Evolutionary conservation across 2,329 filamentous ascomycete species (phyloP), one percentile per base, ranked within the genome.

Genomic region (Cladorrhinum sp.): DNA sequence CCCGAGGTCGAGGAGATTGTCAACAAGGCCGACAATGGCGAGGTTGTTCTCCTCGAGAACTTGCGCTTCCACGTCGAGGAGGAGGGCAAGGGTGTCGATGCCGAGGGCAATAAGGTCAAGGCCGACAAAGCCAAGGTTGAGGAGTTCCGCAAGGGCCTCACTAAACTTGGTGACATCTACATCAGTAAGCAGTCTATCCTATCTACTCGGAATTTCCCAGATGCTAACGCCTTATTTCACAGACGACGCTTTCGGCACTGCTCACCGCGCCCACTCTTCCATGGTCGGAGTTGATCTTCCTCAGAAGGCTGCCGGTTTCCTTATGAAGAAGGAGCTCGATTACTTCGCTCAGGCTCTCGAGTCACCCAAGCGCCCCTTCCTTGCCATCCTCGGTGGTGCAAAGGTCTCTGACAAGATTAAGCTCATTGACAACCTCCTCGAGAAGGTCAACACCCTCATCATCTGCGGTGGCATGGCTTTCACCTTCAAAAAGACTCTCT

Each of bases 401-500:
- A 99, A 99, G 86, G 92, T 99, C 69, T 96, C 92, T 50, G 95
- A 99, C 85, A 99, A 99, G 89, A 99, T 99, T 77, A 92, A 97
- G 83, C 85, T 99, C 71, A 98, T 99, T 75, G 93, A 99, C 81
- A 99, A 99, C 85, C 84, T 99, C 68, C 89, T 99, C 69, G 91
- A 92, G 79, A 98, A 99, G 86, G 93, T 99, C 77, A 86, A 99
- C 85, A 95, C 89, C 76, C 85, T 99, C 68, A 90, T 99, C 78
- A 89, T 99, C 79, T 96, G 93, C 76, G 95, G 95, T 74, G 95
- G 83, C 71, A 99, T 99, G 95, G 93, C 95, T 65, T 99, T 98
- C 82, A 99, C 95, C 71, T 99, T 99, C 86, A 98, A 98, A 86
- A 99, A 99, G 86, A 93, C 92, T n/a, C 85, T 98, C 60, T 86